Evolutionary conservation across 352 stramenopile genomes (phyloP), one percentile per base, ranked within the genome.

Genomic region (Phytophthora crassamura): DNA sequence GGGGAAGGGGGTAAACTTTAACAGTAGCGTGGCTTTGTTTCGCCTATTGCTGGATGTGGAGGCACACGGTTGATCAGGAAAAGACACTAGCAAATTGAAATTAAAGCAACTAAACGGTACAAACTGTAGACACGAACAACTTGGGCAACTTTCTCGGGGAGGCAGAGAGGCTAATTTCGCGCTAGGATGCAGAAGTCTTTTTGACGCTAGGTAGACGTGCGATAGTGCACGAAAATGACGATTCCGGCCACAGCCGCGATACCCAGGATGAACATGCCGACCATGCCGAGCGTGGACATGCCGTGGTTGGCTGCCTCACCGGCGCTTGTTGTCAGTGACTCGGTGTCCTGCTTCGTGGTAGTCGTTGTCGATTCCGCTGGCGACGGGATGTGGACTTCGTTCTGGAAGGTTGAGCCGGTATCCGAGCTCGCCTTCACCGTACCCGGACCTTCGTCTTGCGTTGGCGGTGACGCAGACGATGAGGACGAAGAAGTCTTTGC

Each of bases 181-280:
- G 35, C 50, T 36, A 3, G 16, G 25, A 30, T 33, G 32, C 16
- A 32, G 35, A 89, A 86, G 50, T 89, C 73, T 45, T 79, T 71
- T 67, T 91, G 78, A 48, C 66, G 77, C 40, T 80, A 61, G 41
- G 84, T 77, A 43, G 80, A 84, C 53, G 82, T 82, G 49, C 77
- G 71, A 54, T 87, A 89, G 70, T 81, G 86, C 25, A 82, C 72
- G 55, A 84, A 84, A 42, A 86, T 65, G 22, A 81, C 65, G 32
- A 85, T 58, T 34, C 75, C 80, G 0, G 77, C 78, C 46, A 88
- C 65, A 4, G 78, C 67, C 5, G 67, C 77, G 35, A 82, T 75
- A 25, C 68, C 78, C 30, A 90, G 41, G 33, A 90, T 74, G 51
- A 87, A 77, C 40, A 77, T 75, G 25, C 80, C 72, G 1, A 84